Percentiles rank a stretch among this genome's conserved stretches.
phyloP scores from a whole-genome alignment of 306 rosid genomes.

The Prunus davidiana region DNA sequence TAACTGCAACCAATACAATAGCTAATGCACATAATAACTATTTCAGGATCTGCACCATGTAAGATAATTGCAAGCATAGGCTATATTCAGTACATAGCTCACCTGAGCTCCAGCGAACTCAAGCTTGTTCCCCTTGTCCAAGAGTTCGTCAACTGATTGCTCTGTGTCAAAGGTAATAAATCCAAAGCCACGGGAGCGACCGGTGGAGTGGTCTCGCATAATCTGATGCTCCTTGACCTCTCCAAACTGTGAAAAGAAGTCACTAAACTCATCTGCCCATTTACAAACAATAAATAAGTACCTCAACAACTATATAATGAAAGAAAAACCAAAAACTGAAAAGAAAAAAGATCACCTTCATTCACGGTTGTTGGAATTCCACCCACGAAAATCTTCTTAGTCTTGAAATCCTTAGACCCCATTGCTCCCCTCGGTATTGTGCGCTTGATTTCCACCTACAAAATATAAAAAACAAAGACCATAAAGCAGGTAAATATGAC shows the following conservation, averaged over 20 bases:
- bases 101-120: slow-evolving; percentile 93
- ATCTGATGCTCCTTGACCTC: slow-evolving; percentile 82
- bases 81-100: slow-evolving; percentile 15
- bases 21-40: not conserved
- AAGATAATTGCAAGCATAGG: not conserved
- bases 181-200: slow-evolving; percentile 91
- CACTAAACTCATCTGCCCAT: slow-evolving; percentile 65
- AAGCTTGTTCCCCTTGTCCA: slow-evolving; percentile 82
- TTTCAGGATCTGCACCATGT: not conserved
- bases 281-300: slow-evolving; percentile 9
- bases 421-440: slow-evolving; percentile 89
- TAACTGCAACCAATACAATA: not conserved
- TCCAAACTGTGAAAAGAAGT: slow-evolving; percentile 74
- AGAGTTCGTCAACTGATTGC: slow-evolving; percentile 83
- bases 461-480: slow-evolving; percentile 23
- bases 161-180: slow-evolving; percentile 72
- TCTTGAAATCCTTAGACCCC: slow-evolving; percentile 83
- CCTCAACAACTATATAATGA: not conserved
- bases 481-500: not conserved
- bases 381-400: slow-evolving; percentile 90
- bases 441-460: slow-evolving; percentile 89
- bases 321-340: not conserved
- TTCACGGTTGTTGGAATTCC: slow-evolving; percentile 86
- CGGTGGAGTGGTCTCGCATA: slow-evolving; percentile 88
- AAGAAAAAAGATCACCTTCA: slow-evolving; percentile 55